Conservation (phyloP, 176 grass and related monocot species). For the Thinopyrum elongatum region DNA sequence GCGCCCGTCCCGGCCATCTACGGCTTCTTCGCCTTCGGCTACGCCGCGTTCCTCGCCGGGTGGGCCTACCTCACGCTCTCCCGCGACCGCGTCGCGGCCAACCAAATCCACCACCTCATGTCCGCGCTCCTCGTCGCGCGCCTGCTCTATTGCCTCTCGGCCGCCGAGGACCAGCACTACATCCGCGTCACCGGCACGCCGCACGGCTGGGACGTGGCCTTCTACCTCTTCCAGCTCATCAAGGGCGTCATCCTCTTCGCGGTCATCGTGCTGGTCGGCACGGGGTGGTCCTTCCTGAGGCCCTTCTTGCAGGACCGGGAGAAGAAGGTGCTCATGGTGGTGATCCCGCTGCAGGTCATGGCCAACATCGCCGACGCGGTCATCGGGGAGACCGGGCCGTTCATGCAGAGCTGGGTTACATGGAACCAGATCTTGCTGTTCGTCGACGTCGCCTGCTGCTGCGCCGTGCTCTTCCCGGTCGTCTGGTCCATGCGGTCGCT, state of each 20-base stretch:
- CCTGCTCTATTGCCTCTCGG: conserved; percentile 74
- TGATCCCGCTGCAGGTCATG: conserved; percentile 86
- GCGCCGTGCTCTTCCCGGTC: conserved; percentile 76
- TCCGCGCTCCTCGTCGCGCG: conserved; percentile 59
- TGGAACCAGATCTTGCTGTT: conserved; percentile 82
- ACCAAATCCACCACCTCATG: conserved; percentile 96
- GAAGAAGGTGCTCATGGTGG: conserved; percentile 95
- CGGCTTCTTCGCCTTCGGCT: conserved; percentile 53
- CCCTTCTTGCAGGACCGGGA: conserved; percentile 87
- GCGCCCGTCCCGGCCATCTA: conserved; percentile 73
- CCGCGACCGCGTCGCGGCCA: conserved; percentile 39
- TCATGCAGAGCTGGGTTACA: conserved; percentile 65
- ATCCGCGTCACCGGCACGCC: conserved; percentile 80
- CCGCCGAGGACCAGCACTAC: conserved; percentile 89
- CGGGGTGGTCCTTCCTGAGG: conserved; percentile 93
- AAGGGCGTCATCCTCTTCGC: conserved; percentile 81
- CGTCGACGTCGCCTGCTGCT: conserved; percentile 77
- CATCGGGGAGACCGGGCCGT: conserved; percentile 83
- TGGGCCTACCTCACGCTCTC: conserved; percentile 72
- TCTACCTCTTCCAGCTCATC: conserved; percentile 87
- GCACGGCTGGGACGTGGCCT: conserved; percentile 83
- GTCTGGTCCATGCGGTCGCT: conserved; percentile 86
- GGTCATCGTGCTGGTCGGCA: conserved; percentile 82
- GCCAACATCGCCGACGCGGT: conserved; percentile 70
- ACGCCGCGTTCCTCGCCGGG: conserved; percentile 54